Conservation (phyloP, 2,329 filamentous ascomycete species). For the Apiospora sp. region DNA sequence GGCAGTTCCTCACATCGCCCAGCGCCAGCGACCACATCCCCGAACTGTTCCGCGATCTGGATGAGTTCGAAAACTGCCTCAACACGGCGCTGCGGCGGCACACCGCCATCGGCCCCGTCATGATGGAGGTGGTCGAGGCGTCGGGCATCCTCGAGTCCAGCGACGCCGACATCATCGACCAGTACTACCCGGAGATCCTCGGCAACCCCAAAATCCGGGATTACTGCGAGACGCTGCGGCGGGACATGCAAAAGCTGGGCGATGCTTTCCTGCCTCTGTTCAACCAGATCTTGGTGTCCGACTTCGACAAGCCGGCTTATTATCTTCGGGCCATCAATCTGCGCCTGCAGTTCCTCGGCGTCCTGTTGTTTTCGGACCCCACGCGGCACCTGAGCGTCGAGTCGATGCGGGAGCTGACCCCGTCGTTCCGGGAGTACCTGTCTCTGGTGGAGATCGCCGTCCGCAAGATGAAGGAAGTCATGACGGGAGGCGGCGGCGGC, state of each 20-base stretch:
- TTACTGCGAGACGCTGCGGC: conserved; percentile 30
- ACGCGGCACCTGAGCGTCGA: conserved; percentile 37
- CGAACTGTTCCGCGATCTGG: conserved; percentile 33
- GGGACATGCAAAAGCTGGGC: conserved; percentile 34
- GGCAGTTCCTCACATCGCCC: conserved; percentile 31
- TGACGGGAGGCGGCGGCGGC: background rate
- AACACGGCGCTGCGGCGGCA: conserved; percentile 29
- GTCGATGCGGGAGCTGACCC: conserved; percentile 35
- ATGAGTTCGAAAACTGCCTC: conserved; percentile 38
- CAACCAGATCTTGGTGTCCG: conserved; percentile 38
- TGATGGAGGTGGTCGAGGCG: conserved; percentile 32
- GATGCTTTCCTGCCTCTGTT: conserved; percentile 45
- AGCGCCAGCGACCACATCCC: conserved; percentile 32
- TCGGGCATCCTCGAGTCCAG: conserved; percentile 27
- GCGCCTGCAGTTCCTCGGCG: conserved; percentile 40
- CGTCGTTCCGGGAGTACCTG: conserved; percentile 44
- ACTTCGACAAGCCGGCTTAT: conserved; percentile 39
- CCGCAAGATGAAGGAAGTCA: conserved; percentile 27
- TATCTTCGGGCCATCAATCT: conserved; percentile 45
- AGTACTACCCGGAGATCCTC: conserved; percentile 32
- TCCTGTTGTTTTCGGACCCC: conserved; percentile 41
- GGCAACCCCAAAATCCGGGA: conserved; percentile 31
- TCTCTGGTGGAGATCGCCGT: conserved; percentile 41
- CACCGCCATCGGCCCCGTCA: conserved; percentile 31
- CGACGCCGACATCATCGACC: conserved; percentile 29